Evolutionary conservation across 805 yeast genomes (phyloP).

Genomic region (Cyberlindnera veronae): DNA sequence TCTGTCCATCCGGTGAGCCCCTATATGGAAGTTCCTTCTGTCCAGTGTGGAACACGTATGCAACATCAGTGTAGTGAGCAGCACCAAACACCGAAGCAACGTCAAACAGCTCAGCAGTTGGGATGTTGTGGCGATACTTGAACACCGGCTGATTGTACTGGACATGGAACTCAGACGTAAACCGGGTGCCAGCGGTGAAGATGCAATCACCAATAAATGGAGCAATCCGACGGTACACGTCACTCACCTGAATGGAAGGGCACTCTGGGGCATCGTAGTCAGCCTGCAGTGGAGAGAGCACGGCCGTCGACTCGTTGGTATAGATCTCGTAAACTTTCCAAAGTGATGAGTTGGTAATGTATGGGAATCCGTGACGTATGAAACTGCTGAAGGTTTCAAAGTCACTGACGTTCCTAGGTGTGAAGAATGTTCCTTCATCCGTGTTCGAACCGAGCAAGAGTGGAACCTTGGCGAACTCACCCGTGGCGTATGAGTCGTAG

Average conservation of each 20-base stretch:
- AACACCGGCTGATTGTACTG: slow-evolving; percentile 3
- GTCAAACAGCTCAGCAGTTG: slow-evolving; percentile 6
- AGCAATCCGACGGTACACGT: slow-evolving; percentile 4
- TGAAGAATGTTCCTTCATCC: slow-evolving; percentile 21
- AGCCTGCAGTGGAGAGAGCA: slow-evolving; percentile 16
- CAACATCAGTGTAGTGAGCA: slow-evolving; percentile 11
- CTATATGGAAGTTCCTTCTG: slow-evolving; percentile 5
- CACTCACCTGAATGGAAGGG: neutral
- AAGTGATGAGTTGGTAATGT: slow-evolving; percentile 11
- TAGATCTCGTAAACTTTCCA: slow-evolving; percentile 9
- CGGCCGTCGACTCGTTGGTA: slow-evolving; percentile 2
- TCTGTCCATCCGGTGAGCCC: slow-evolving; percentile 8
- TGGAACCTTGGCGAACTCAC: slow-evolving; percentile 20
- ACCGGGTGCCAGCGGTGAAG: slow-evolving; percentile 17
- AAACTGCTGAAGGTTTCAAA: slow-evolving; percentile 2
- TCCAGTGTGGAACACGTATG: slow-evolving; percentile 13
- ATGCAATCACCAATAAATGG: slow-evolving; percentile 11
- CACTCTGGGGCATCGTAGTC: slow-evolving; percentile 12
- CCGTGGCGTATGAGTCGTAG: slow-evolving; percentile 7
- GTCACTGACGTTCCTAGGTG: slow-evolving; percentile 1
- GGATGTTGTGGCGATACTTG: slow-evolving; percentile 14
- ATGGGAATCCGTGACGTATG: slow-evolving; percentile 1
- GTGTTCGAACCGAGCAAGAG: slow-evolving; percentile 24
- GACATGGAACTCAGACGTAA: slow-evolving; percentile 5
- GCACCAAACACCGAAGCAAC: slow-evolving; percentile 7